A percentile compares a stretch with the other conserved stretches of the same genome.
These are phyloP conservation scores for Ensete glaucum DNA, from an alignment of 176 grass and related monocot genomes.

Conservation along the genomic window DNA sequence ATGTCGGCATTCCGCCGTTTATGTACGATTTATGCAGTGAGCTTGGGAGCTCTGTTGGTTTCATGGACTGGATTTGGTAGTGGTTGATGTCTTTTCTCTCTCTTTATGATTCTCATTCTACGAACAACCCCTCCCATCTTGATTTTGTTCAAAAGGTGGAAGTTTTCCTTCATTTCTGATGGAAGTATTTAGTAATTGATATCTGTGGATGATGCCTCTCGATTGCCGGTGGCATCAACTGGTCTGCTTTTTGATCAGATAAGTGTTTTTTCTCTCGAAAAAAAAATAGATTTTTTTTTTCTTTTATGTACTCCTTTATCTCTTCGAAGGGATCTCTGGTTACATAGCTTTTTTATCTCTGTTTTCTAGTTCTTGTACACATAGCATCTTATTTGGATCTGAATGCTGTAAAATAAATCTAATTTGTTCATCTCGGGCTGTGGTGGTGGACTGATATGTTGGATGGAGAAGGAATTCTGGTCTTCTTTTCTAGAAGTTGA, in stretches of 20 bases:
- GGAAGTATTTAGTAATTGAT: no score
- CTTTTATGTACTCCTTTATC: no score
- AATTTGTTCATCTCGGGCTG: not conserved
- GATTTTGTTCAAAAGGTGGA: not conserved
- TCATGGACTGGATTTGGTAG: not conserved
- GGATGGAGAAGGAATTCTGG: not conserved
- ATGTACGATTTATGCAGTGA: not conserved
- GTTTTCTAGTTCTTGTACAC: not conserved
- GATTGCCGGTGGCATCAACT: no score
- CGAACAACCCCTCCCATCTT: not conserved
- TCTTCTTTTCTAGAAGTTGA: not conserved
- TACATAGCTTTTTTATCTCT: not conserved
- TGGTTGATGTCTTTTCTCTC: not conserved
- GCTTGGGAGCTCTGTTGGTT: not conserved
- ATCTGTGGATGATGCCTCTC: no score
- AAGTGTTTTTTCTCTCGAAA: no score
- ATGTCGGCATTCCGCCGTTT: not conserved
- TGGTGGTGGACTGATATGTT: not conserved
- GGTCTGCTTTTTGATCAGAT: no score
- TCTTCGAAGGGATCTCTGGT: not conserved
- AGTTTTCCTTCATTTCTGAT: no score
- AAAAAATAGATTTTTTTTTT: no score
- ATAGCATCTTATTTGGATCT: not conserved
- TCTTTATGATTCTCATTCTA: not conserved
- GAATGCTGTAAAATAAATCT: not conserved